Evolutionary conservation across 371 early-diverging fungal genomes (phyloP), one percentile per base, ranked within the genome.

Genomic region (Mortierella sp.): DNA sequence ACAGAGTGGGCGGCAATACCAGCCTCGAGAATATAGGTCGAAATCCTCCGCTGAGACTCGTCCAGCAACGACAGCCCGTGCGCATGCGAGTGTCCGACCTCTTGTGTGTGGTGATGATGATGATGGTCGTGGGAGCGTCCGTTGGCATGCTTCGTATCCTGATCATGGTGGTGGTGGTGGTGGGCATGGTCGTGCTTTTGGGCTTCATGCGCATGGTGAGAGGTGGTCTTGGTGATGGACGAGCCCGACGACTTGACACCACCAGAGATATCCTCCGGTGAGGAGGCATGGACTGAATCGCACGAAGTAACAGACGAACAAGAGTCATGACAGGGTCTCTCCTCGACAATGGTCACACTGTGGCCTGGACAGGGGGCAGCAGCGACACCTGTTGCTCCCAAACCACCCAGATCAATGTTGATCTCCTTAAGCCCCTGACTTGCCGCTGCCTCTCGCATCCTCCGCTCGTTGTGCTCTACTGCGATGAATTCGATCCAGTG

Each of bases 1-100:
- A 98, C 87, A 0, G 96, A 96, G 84, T 98, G 98, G 68, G 94
- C 85, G 1, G 93, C 90, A 67, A 98, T 94, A 66, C 97, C 96
- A 7, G 92, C 75, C 79, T 98, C 98, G 16, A 98, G 88, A 29
- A 96, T 88, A 63, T 82, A 86, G 39, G 87, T 79, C 7, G 73
- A 73, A 29, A 78, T 78, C 29, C 73, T 44, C n/a, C 78, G 72
- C 37, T 77, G 78, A 19, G 78, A 77, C 64, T 77, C 73, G 16
- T 77, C 78, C 65, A 77, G 53, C 26, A 77, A 14, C 39, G 73
- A 68, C 19, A 77, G 73, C 14, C 73, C 78, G 64, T 77, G 78
- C n/a, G 73, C 64, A 39, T 77, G 78, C 19, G 73, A 72, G 65
- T 77, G 78, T 37, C 78, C 78, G 22, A 61, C 44, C 39, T 77